phyloP scores from a whole-genome alignment of 2,329 filamentous ascomycete species.

The Xylariaceae sp. region DNA sequence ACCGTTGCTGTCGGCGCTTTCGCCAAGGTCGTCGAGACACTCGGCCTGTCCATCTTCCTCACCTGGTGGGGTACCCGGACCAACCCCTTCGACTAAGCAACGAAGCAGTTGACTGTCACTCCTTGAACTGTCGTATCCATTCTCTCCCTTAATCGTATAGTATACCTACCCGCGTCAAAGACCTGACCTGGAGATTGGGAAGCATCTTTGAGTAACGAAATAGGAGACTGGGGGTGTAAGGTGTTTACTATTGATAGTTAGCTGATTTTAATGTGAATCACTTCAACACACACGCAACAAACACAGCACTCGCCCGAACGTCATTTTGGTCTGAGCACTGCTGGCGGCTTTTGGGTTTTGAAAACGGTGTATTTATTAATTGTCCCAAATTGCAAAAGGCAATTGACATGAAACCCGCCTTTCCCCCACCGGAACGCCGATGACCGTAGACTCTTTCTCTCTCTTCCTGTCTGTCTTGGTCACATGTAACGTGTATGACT shows the following conservation, averaged over 20 bases:
- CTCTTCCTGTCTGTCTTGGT: constrained; percentile 4
- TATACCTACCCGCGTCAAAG: neutral
- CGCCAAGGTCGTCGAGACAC: constrained; percentile 84
- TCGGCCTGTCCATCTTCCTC: constrained; percentile 85
- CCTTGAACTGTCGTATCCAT: constrained; percentile 19
- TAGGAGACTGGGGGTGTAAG: neutral
- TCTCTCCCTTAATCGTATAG: constrained; percentile 5
- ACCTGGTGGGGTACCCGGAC: constrained; percentile 97
- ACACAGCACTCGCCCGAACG: neutral
- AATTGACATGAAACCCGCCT: constrained; percentile 11
- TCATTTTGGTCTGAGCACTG: neutral
- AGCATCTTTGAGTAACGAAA: no score
- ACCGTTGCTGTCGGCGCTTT: constrained; percentile 80
- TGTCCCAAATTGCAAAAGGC: constrained; percentile 9
- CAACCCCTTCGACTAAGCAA: constrained; percentile 73
- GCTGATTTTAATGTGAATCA: constrained; percentile 12
- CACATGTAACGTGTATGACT: constrained; percentile 15
- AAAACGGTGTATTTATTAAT: constrained; percentile 17
- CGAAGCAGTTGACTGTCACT: neutral
- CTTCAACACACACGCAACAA: neutral
- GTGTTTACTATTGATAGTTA: constrained; percentile 7
- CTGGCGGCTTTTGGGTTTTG: neutral
- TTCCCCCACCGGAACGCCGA: constrained; percentile 20
- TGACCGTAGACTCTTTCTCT: constrained; percentile 15
- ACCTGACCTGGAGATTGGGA: constrained; percentile 1